Evolutionary conservation across 371 early-diverging fungal genomes (phyloP).

Genomic region (Dichotomocladium elegans): DNA sequence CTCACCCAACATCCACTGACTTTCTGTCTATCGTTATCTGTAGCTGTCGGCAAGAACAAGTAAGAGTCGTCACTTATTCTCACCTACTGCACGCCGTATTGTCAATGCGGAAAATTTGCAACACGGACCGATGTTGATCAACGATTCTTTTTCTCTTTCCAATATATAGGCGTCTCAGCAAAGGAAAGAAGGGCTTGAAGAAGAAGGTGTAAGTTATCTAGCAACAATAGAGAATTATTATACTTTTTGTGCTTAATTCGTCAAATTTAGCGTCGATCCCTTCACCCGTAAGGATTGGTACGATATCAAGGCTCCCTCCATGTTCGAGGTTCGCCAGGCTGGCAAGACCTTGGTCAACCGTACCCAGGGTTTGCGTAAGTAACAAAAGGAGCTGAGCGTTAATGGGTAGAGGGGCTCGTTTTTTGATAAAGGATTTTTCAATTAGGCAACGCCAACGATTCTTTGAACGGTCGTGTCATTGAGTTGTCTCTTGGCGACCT

Average conservation of each 20-base stretch:
- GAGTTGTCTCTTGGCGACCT: constrained; percentile 98
- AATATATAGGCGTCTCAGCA: constrained; percentile 81
- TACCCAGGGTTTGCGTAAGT: constrained; percentile 94
- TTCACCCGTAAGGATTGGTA: constrained; percentile 99
- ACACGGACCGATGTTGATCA: not conserved
- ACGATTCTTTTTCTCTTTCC: not conserved
- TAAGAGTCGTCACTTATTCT: constrained; percentile 33
- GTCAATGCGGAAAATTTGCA: not conserved
- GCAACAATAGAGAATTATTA: not conserved
- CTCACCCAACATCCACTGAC: constrained; percentile 8
- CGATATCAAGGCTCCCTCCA: constrained; percentile 96
- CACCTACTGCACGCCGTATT: not conserved
- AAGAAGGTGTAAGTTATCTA: constrained; percentile 88
- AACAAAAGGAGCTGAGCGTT: too few relatives aligned
- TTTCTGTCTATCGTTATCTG: constrained; percentile 1
- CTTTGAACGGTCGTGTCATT: constrained; percentile 95
- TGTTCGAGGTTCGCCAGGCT: constrained; percentile 90
- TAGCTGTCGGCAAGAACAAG: constrained; percentile 96
- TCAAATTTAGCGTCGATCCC: constrained; percentile 76
- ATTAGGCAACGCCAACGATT: constrained; percentile 92
- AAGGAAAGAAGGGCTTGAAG: constrained; percentile 96
- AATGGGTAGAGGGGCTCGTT: too few relatives aligned
- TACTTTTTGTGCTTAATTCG: not conserved
- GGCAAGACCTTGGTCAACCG: constrained; percentile 99
- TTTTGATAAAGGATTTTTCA: too few relatives aligned